Evolutionary conservation across 2,329 filamentous ascomycete genomes (phyloP).

Genomic region (Colletotrichum shisoi): DNA sequence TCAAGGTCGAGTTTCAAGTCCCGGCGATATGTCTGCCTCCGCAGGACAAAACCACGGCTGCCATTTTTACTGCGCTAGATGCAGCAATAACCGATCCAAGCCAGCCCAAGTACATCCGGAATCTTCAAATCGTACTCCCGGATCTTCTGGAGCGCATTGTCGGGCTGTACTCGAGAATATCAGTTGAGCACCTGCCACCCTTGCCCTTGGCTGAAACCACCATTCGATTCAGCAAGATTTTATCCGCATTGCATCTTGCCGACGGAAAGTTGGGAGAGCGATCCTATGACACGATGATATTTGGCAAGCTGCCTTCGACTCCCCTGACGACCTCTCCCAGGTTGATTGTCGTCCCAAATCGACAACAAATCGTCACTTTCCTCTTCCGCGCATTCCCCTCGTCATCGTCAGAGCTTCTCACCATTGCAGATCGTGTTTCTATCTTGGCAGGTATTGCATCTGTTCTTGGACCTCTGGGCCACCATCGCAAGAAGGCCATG

Average conservation of each 20-base stretch:
- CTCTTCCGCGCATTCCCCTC: conserved; percentile 76
- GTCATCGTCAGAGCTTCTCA: conserved; percentile 70
- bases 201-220: conserved; percentile 76
- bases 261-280: conserved; percentile 68
- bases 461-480: conserved; percentile 80
- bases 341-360: conserved; percentile 63
- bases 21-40: conserved; percentile 63
- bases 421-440: conserved; percentile 76
- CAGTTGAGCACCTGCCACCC: conserved; percentile 74
- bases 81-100: conserved; percentile 49
- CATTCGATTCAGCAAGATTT: conserved; percentile 75
- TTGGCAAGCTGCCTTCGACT: conserved; percentile 64
- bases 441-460: conserved; percentile 86
- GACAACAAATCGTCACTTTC: conserved; percentile 70
- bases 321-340: conserved; percentile 61
- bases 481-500: conserved; percentile 89
- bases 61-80: conserved; percentile 40
- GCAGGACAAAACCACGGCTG: conserved; percentile 55
- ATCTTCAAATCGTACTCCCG: conserved; percentile 68
- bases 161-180: conserved; percentile 74
- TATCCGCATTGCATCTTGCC: conserved; percentile 71
- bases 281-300: conserved; percentile 70
- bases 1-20: conserved; percentile 83
- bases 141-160: conserved; percentile 79
- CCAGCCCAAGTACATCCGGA: conserved; percentile 63